Evolutionary conservation across 148 eudicot genomes (phyloP).

Genomic region (Fagopyrum homotropicum): DNA sequence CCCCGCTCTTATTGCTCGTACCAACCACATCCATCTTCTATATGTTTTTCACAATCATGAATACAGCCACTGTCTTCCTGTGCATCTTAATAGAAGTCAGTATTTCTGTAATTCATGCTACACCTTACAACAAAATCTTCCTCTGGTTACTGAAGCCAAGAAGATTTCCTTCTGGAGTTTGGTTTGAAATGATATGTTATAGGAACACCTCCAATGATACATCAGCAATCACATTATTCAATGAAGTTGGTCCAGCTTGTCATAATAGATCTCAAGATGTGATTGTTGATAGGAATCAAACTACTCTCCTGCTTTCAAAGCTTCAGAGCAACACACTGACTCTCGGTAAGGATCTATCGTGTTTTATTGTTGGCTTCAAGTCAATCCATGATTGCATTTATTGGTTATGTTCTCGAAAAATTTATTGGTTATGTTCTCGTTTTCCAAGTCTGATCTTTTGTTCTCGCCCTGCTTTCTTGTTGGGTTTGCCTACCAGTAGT

Average conservation of each 20-base stretch:
- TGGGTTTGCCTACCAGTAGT: not conserved
- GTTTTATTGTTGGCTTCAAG: not conserved
- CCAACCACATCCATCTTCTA: constrained; percentile 94
- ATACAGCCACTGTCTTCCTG: constrained; percentile 33
- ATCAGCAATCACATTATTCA: constrained; percentile 17
- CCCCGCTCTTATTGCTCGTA: constrained; percentile 72
- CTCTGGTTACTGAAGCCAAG: constrained; percentile 60
- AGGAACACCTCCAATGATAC: constrained; percentile 25
- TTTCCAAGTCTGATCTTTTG: not conserved
- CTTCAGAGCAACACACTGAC: constrained; percentile 66
- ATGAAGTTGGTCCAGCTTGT: constrained; percentile 17
- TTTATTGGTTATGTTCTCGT: not conserved
- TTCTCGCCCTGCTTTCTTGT: not conserved
- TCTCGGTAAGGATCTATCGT: constrained; percentile 44
- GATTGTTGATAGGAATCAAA: constrained; percentile 18
- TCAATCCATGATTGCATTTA: not conserved
- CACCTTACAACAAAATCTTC: constrained; percentile 67
- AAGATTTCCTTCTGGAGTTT: constrained; percentile 81
- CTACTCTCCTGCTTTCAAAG: constrained; percentile 43
- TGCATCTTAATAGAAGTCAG: constrained; percentile 46
- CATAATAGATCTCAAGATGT: constrained; percentile 22
- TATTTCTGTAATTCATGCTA: constrained; percentile 69
- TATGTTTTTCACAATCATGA: constrained; percentile 74
- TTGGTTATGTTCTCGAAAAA: not conserved
- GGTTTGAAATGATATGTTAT: constrained; percentile 48